Conservation (phyloP, 441 rosid genomes). For the Populus hybrid region DNA sequence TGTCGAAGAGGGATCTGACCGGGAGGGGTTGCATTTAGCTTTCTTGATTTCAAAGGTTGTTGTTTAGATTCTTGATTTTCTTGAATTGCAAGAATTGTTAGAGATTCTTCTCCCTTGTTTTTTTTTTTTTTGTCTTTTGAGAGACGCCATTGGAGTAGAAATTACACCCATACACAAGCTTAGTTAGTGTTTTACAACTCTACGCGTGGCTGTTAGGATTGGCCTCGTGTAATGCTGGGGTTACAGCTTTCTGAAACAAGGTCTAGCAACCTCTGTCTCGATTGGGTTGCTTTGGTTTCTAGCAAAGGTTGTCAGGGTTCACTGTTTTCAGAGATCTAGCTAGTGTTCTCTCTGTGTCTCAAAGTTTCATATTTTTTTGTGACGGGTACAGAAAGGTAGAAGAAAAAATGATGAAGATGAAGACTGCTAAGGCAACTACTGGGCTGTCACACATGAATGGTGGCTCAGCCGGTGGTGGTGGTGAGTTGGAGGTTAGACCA, state of each 20-base stretch:
- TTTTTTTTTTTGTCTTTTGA: conserved; percentile 9
- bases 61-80: conserved; percentile 14
- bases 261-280: conserved; percentile 30
- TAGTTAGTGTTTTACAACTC: conserved; percentile 12
- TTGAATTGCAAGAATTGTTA: conserved; percentile 23
- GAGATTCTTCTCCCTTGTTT: conserved; percentile 5
- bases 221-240: conserved; percentile 43
- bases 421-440: conserved; percentile 29
- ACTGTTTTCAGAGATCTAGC: conserved; percentile 34
- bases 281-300: conserved; percentile 34
- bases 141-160: conserved; percentile 24
- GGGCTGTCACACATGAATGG: conserved; percentile 41
- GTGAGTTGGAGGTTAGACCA: conserved; percentile 91
- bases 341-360: conserved; percentile 5
- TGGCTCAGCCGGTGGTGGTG: conserved; percentile 30
- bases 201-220: conserved; percentile 39
- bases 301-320: conserved; percentile 32
- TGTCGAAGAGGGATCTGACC: conserved; percentile 10
- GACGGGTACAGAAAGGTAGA: background rate
- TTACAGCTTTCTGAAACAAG: conserved; percentile 17
- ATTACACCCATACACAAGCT: background rate
- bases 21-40: conserved; percentile 15
- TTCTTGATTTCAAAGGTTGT: conserved; percentile 25
- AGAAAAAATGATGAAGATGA: conserved; percentile 69
- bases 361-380: background rate